These are phyloP conservation scores for Heterobasidion occidentale DNA, from an alignment of 1,284 basidiomycete species.

Conservation along the genomic window DNA sequence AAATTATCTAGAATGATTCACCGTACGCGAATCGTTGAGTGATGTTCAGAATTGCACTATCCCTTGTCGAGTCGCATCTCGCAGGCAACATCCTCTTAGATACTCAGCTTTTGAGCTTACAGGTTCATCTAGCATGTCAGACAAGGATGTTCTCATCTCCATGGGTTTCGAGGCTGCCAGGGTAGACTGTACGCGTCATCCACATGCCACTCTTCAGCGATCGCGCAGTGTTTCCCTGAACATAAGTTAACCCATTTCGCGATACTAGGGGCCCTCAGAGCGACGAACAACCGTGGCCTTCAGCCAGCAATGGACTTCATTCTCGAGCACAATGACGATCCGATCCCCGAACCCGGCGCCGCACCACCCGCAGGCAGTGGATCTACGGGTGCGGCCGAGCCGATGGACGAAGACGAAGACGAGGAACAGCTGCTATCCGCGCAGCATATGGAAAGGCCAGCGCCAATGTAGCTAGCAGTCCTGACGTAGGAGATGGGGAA, in stretches of 20 bases:
- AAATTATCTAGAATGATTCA: no score
- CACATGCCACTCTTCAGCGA: not conserved
- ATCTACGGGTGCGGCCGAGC: slow-evolving; percentile 20
- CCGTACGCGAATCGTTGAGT: no score
- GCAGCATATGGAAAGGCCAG: slow-evolving; percentile 33
- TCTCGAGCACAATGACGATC: slow-evolving; percentile 67
- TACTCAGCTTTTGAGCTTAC: no score
- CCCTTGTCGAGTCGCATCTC: no score
- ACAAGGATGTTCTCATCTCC: slow-evolving; percentile 72
- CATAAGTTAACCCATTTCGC: not conserved
- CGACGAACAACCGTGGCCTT: slow-evolving; percentile 71
- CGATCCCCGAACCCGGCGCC: slow-evolving; percentile 51
- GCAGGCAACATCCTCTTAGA: no score
- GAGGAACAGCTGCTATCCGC: slow-evolving; percentile 63
- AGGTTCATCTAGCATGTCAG: slow-evolving; percentile 37
- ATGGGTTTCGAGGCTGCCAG: slow-evolving; percentile 85
- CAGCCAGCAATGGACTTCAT: slow-evolving; percentile 89
- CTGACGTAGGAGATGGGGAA: slow-evolving; percentile 38
- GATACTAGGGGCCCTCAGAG: slow-evolving; percentile 72
- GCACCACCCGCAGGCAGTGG: slow-evolving; percentile 13
- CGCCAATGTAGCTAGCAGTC: slow-evolving; percentile 19
- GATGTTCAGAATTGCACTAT: no score
- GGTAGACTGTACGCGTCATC: slow-evolving; percentile 63
- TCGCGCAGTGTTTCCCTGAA: not conserved
- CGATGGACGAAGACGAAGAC: slow-evolving; percentile 61